Base-by-base conservation (phyloP, 768 basidiomycete genomes). In the Rhodotorula graminis region DNA sequence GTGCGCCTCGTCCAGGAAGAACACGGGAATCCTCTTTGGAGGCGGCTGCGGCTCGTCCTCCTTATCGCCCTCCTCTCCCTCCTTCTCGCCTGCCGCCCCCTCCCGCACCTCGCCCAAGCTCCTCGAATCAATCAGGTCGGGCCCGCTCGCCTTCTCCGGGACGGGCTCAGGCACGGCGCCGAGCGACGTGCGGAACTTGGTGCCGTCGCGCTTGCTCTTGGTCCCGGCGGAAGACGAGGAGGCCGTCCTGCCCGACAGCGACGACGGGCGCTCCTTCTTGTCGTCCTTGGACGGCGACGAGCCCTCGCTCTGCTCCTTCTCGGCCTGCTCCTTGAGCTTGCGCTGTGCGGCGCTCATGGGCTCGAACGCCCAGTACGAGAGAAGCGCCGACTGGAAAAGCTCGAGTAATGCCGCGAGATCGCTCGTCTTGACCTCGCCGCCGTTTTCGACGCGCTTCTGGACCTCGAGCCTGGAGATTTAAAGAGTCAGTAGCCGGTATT, bases 1-100 rank as follows among this genome's bases (percentile, higher is more conserved):
- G 78, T 93, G 91, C 3, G 90, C 90, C 79, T 93, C 91, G 73
- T 93, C 91, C 71, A 93, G 86, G 79, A 92, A 89, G 69, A 92
- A 85, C 21, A 90, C 89, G 2, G 90, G 90, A 79, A 89, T 86
- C 81, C 86, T 88, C 83, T 92, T 92, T 69, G 71, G 64, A 14
- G 76, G 72, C 79, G 84, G 82, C 46, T 80, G 79, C 23, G 80
- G 79, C 37, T 76, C 82, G 64, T 83, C 82, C 65, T 83, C 80
- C 49, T 82, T 78, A 55, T 76, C 81, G 75, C 80, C 76, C 16
- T 64, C 58, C 70, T 78, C 77, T 47, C 77, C 61, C 67, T 40
- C 77, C 58, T 81, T 42, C 1, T 25, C 46, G 23, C 33, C n/a
- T 2, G 18, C 6, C 31, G 57, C 12, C 23, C 19, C 46, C 50